Evolutionary conservation across 768 basidiomycete genomes (phyloP).

Genomic region (Myochromella boudieri): DNA sequence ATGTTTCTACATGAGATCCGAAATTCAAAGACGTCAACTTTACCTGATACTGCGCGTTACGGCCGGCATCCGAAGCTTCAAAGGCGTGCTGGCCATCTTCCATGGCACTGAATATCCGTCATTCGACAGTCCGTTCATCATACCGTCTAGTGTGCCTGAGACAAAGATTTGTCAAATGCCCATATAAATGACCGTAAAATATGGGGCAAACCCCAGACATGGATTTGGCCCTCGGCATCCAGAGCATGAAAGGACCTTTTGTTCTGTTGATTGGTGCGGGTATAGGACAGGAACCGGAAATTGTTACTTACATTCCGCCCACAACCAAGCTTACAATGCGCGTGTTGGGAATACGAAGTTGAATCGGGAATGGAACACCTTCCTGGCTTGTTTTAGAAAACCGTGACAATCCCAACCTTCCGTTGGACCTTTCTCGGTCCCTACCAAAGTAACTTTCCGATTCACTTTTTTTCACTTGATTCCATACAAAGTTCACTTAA

Average conservation of each 20-base stretch:
- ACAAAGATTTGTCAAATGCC: conserved; percentile 6
- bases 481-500: too few relatives aligned
- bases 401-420: conserved; percentile 58
- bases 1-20: conserved; percentile 5
- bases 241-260: conserved; percentile 87
- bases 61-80: conserved; percentile 57
- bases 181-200: background rate
- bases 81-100: conserved; percentile 51
- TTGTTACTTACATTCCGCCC: conserved; percentile 70
- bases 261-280: conserved; percentile 3
- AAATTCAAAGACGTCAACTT: background rate
- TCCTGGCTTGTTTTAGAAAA: conserved; percentile 29
- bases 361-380: conserved; percentile 63
- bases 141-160: conserved; percentile 64
- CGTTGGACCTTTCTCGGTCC: conserved; percentile 60
- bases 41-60: conserved; percentile 70
- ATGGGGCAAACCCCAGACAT: conserved; percentile 72
- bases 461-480: too few relatives aligned
- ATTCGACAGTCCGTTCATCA: conserved; percentile 31
- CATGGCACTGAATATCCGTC: conserved; percentile 60
- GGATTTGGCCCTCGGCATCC: conserved; percentile 68
- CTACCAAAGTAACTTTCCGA: too few relatives aligned
- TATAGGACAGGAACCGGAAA: background rate
- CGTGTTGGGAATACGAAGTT: conserved; percentile 56
- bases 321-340: conserved; percentile 74